These are phyloP conservation scores for Aspergillus cejpii DNA, from an alignment of 2,329 filamentous ascomycete species.

Conservation along the genomic window DNA sequence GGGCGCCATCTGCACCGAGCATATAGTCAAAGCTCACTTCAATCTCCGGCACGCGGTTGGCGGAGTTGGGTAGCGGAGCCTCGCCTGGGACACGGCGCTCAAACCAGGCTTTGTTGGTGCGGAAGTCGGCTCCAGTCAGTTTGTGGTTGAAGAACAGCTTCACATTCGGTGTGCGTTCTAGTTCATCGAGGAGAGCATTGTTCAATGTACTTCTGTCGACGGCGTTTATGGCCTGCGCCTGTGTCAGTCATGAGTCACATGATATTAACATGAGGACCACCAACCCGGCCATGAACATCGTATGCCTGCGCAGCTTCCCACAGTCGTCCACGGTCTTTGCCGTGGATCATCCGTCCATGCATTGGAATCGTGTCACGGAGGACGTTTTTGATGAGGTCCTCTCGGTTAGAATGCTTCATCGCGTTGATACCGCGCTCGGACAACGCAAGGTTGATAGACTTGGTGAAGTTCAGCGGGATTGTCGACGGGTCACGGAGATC, in stretches of 20 bases:
- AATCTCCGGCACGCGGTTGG: constrained; percentile 58
- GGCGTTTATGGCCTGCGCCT: constrained; percentile 66
- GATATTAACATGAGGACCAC: constrained; percentile 19
- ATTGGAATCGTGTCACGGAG: constrained; percentile 79
- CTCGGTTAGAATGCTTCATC: constrained; percentile 62
- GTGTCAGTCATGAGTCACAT: constrained; percentile 8
- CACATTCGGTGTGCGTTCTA: constrained; percentile 81
- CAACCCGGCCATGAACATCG: constrained; percentile 77
- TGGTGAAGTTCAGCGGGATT: constrained; percentile 86
- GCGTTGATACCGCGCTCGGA: constrained; percentile 92
- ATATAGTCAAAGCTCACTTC: constrained; percentile 85
- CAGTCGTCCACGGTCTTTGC: constrained; percentile 58
- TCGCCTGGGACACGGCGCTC: constrained; percentile 48
- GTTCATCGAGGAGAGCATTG: constrained; percentile 70
- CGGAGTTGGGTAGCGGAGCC: constrained; percentile 25
- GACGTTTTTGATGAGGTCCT: constrained; percentile 64
- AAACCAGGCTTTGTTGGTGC: constrained; percentile 75
- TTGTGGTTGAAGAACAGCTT: constrained; percentile 91
- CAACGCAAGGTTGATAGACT: constrained; percentile 94
- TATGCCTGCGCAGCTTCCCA: constrained; percentile 81
- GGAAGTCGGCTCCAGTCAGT: constrained; percentile 82
- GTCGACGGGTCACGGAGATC: constrained; percentile 81
- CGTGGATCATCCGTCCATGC: constrained; percentile 94
- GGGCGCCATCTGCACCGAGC: constrained; percentile 90
- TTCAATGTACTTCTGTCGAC: constrained; percentile 82